Evolutionary conservation across 2,329 filamentous ascomycete species (phyloP), one percentile per base, ranked within the genome.

Genomic region (Aureobasidium leucospermi): DNA sequence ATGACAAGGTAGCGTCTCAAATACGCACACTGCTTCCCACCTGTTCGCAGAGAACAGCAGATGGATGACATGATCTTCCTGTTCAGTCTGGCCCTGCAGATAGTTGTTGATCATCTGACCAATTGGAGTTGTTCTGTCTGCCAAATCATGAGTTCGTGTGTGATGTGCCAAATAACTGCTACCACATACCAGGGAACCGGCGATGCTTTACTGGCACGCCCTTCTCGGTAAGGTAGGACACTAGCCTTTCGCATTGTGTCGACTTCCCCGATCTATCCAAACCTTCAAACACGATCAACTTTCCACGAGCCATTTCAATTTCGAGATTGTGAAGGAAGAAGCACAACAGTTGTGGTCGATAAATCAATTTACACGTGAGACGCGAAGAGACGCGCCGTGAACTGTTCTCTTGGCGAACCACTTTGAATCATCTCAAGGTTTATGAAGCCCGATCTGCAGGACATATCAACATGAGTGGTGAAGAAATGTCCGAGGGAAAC

Each of bases 201-300:
- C 87, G 76, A 61, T 82, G 79, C 66, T 80, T 78, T 32, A 85
- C 81, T 51, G 76, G 71, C 49, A 78, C 73, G 7, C 82, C 83
- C 59, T 75, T 69, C 6, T 72, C 68, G 58, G 78, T 71, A 3
- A 90, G 76, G 39, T 72, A 75, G 31, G 80, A 72, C 39, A 79
- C 80, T 42, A 96, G 77, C 47, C 85, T 75, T 67, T 86, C 81
- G 66, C 90, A 92, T 80, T 96, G 92, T 36, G 91, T 96, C 23
- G 90, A 93, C 80, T 96, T 96, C 59, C 92, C 92, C 45, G 91
- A 90, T 64, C 90, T 85, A 68, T 96, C 92, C 63, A 96, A 79
- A 2, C 92, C 92, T 76, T 96, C 92, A 59, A 96, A 84, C 4
- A 93, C 88, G 57, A 96, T 83, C 34, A 96, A 82, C 11, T 86